These are phyloP conservation scores for Penicillium waksmanii DNA, from an alignment of 495 filamentous ascomycete species.

Conservation along the genomic window DNA sequence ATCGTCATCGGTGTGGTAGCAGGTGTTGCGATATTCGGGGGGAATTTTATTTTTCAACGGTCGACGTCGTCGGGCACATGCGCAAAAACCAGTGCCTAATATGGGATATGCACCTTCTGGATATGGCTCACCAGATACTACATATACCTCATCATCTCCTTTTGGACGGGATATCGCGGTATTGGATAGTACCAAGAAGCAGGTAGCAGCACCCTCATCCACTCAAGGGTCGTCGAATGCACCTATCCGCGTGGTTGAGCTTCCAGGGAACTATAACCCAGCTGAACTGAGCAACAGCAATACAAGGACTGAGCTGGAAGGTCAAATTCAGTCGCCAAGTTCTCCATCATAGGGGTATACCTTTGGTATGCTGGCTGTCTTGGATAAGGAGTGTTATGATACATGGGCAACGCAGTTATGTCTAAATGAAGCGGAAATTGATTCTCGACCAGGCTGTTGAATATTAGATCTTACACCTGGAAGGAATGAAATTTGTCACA, in stretches of 20 bases:
- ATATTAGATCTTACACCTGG: background rate
- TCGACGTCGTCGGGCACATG: background rate
- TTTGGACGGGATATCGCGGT: background rate
- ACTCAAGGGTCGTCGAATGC: constrained; percentile 1
- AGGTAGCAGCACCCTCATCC: background rate
- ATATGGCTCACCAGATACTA: background rate
- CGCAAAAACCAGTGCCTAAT: background rate
- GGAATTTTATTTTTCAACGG: constrained; percentile 6
- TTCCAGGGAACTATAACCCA: constrained; percentile 4
- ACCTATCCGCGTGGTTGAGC: constrained; percentile 12
- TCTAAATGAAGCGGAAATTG: background rate
- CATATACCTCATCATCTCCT: constrained; percentile 1
- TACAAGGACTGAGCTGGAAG: constrained; percentile 13
- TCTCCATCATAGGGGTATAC: background rate
- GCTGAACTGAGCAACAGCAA: constrained; percentile 9
- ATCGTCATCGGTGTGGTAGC: constrained; percentile 13
- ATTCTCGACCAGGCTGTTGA: background rate
- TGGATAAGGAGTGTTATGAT: too few species aligned
- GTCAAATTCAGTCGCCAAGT: background rate
- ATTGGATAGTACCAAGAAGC: background rate
- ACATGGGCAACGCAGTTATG: background rate
- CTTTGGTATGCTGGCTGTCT: background rate
- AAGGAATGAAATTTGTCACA: background rate
- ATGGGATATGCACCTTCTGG: constrained; percentile 6
- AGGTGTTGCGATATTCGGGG: constrained; percentile 9